These are phyloP conservation scores for Niveomyces coronatus DNA, from an alignment of 2,329 filamentous ascomycete species.

Conservation along the genomic window DNA sequence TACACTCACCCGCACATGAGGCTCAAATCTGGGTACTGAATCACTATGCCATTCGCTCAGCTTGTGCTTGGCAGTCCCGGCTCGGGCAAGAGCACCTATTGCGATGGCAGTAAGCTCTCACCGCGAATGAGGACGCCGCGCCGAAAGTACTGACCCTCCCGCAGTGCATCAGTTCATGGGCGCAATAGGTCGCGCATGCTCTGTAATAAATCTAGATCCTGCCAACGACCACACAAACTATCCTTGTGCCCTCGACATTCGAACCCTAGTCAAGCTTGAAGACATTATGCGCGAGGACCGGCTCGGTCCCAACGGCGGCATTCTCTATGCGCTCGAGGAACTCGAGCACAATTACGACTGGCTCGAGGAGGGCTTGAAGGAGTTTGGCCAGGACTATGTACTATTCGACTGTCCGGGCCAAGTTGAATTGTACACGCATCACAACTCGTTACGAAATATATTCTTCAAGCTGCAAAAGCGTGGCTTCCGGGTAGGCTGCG, in stretches of 20 bases:
- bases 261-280: constrained; percentile 78
- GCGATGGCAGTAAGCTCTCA: constrained; percentile 74
- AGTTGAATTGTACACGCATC: constrained; percentile 94
- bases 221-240: constrained; percentile 92
- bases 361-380: constrained; percentile 71
- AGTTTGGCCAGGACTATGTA: constrained; percentile 81
- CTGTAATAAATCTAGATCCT: constrained; percentile 91
- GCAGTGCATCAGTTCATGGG: constrained; percentile 92
- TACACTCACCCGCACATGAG: no score
- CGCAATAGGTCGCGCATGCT: constrained; percentile 89
- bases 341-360: constrained; percentile 90
- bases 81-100: constrained; percentile 94
- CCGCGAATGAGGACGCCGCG: no score
- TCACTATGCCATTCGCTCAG: constrained; percentile 55
- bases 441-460: constrained; percentile 82
- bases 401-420: constrained; percentile 95
- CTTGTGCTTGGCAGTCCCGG: constrained; percentile 91
- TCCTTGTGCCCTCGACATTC: constrained; percentile 80
- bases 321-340: constrained; percentile 90
- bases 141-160: constrained; percentile 4
- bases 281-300: constrained; percentile 90
- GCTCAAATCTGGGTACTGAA: no score
- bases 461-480: constrained; percentile 84
- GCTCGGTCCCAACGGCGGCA: constrained; percentile 83
- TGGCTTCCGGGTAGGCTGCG: constrained; percentile 66